Evolutionary conservation across 2,329 filamentous ascomycete species (phyloP).

Genomic region (Teratosphaeriaceae sp.): DNA sequence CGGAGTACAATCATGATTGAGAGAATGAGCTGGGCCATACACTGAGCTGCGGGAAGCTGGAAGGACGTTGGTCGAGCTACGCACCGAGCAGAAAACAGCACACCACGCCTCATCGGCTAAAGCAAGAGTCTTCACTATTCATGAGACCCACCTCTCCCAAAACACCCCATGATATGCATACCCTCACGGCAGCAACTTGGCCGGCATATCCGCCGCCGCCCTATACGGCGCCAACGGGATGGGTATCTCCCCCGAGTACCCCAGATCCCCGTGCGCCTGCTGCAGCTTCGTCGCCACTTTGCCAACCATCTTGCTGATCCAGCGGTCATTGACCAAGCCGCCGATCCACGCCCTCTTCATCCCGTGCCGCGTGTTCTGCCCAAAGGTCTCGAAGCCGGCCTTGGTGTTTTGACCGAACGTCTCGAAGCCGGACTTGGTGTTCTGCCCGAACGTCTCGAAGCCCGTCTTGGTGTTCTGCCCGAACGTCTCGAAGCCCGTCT

Average conservation of each 20-base stretch:
- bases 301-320: slow-evolving; percentile 49
- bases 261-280: slow-evolving; percentile 44
- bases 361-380: slow-evolving; percentile 37
- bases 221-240: slow-evolving; percentile 37
- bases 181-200: slow-evolving; percentile 28
- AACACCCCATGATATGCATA: not conserved
- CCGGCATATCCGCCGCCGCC: slow-evolving; percentile 9
- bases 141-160: not conserved
- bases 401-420: too few relatives aligned
- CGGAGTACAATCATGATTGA: too few relatives aligned
- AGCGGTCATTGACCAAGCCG: slow-evolving; percentile 47
- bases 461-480: slow-evolving; percentile 16
- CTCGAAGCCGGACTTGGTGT: too few relatives aligned
- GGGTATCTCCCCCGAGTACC: slow-evolving; percentile 44
- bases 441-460: slow-evolving; percentile 19
- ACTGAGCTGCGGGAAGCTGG: too few relatives aligned
- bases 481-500: slow-evolving; percentile 13
- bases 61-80: too few relatives aligned
- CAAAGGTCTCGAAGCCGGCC: too few relatives aligned
- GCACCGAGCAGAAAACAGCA: too few relatives aligned
- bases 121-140: not conserved
- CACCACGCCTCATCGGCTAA: too few relatives aligned
- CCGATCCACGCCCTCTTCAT: slow-evolving; percentile 42
- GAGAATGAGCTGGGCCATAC: too few relatives aligned
- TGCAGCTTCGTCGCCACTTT: slow-evolving; percentile 45